These are phyloP conservation scores for Ophiostoma populinum DNA, from an alignment of 2,329 filamentous ascomycete genomes.

Conservation along the genomic window DNA sequence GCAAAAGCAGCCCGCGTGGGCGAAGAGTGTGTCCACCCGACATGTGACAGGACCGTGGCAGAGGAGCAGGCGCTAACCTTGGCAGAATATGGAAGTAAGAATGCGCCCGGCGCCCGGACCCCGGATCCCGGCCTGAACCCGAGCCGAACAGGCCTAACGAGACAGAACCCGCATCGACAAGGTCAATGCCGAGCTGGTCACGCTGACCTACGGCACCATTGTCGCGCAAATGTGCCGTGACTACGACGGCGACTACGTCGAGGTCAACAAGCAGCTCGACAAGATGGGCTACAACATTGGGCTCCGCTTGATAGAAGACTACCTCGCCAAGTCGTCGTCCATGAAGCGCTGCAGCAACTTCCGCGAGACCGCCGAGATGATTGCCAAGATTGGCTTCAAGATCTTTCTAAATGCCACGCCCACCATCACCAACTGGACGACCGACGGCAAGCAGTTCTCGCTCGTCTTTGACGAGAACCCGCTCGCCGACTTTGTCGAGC, in stretches of 20 bases:
- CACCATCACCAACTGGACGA: conserved; percentile 86
- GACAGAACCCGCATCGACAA: conserved; percentile 84
- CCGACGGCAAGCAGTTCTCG: conserved; percentile 91
- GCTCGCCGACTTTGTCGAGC: conserved; percentile 88
- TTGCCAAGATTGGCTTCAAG: conserved; percentile 91
- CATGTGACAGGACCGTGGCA: fast-evolving
- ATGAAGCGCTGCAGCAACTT: conserved; percentile 84
- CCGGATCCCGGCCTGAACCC: background rate
- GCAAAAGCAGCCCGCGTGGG: conserved; percentile 44
- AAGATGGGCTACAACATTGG: conserved; percentile 99
- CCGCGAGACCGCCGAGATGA: conserved; percentile 90
- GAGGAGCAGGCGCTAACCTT: conserved; percentile 1
- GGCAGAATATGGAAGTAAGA: conserved; percentile 82
- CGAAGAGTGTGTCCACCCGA: conserved; percentile 39
- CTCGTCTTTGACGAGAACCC: conserved; percentile 95
- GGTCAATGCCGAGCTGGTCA: conserved; percentile 94
- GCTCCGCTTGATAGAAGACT: conserved; percentile 88
- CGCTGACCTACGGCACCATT: conserved; percentile 92
- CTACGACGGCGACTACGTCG: conserved; percentile 81
- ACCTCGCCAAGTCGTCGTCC: conserved; percentile 84
- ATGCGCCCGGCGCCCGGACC: background rate
- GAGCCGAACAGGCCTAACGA: background rate
- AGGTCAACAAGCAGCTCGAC: conserved; percentile 95
- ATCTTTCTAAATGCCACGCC: conserved; percentile 97
- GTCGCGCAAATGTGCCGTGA: conserved; percentile 94